phyloP scores from a whole-genome alignment of 2,329 filamentous ascomycete genomes.

The Ascochyta lentis region DNA sequence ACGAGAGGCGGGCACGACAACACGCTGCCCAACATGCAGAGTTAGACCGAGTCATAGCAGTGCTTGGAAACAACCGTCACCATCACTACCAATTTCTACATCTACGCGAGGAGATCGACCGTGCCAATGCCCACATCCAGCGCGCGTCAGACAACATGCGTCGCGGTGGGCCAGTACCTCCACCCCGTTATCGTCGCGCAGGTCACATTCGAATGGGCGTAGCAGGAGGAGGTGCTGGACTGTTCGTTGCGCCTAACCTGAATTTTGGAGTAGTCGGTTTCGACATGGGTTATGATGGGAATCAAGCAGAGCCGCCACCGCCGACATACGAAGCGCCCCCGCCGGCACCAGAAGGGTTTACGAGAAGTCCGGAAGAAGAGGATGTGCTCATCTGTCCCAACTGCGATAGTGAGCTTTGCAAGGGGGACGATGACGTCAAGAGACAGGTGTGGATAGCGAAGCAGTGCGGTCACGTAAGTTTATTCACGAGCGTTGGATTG shows the following conservation, averaged over 20 bases:
- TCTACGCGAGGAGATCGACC: slow-evolving; percentile 31
- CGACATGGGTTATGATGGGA: slow-evolving; percentile 46
- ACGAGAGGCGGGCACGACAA: slow-evolving; percentile 24
- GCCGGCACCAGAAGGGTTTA: slow-evolving; percentile 78
- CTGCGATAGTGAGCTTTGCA: slow-evolving; percentile 83
- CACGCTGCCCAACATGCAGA: slow-evolving; percentile 15
- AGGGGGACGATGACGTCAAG: slow-evolving; percentile 71
- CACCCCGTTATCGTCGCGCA: slow-evolving; percentile 21
- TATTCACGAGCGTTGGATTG: background rate
- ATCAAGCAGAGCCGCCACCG: slow-evolving; percentile 35
- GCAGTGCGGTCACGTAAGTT: slow-evolving; percentile 85
- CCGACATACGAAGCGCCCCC: slow-evolving; percentile 67
- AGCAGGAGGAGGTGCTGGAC: background rate
- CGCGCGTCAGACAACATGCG: slow-evolving; percentile 21
- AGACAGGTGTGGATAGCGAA: slow-evolving; percentile 93
- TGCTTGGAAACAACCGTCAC: slow-evolving; percentile 24
- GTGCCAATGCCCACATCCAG: slow-evolving; percentile 27
- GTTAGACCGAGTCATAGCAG: slow-evolving; percentile 26
- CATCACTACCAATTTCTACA: slow-evolving; percentile 24
- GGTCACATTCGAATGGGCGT: slow-evolving; percentile 29
- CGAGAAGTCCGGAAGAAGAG: slow-evolving; percentile 74
- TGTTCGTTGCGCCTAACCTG: slow-evolving; percentile 32
- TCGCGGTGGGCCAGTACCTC: slow-evolving; percentile 23
- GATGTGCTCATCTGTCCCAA: slow-evolving; percentile 82
- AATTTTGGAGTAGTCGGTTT: slow-evolving; percentile 56